These are phyloP conservation scores for Scytalidium sp. DNA, from an alignment of 2,329 filamentous ascomycete genomes.

Conservation along the genomic window DNA sequence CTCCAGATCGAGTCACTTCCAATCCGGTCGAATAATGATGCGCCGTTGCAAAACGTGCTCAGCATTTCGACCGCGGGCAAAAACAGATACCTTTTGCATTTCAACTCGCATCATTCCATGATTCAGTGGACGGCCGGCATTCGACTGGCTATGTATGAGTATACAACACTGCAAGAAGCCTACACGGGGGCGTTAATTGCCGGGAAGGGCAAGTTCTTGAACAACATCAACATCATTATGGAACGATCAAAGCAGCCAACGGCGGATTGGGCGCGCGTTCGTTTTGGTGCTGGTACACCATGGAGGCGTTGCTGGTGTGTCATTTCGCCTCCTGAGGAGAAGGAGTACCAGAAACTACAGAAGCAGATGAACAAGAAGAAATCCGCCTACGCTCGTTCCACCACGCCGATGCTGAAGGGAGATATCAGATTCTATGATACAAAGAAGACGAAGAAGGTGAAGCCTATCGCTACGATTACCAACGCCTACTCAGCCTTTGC, in stretches of 20 bases:
- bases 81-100: slow-evolving; percentile 93
- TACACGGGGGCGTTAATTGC: slow-evolving; percentile 96
- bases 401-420: slow-evolving; percentile 69
- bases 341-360: slow-evolving; percentile 79
- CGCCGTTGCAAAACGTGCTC: slow-evolving; percentile 88
- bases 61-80: slow-evolving; percentile 94
- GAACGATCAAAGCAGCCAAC: slow-evolving; percentile 73
- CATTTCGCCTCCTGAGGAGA: slow-evolving; percentile 88
- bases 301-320: slow-evolving; percentile 98
- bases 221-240: slow-evolving; percentile 88
- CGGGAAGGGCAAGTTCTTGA: slow-evolving; percentile 84
- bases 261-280: slow-evolving; percentile 91
- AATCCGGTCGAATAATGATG: slow-evolving; percentile 71
- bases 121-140: slow-evolving; percentile 97
- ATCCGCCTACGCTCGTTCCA: slow-evolving; percentile 76
- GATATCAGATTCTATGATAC: slow-evolving; percentile 94
- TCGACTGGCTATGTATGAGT: slow-evolving; percentile 89
- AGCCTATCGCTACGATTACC: slow-evolving; percentile 86
- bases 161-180: slow-evolving; percentile 88
- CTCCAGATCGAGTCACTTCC: slow-evolving; percentile 81
- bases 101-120: slow-evolving; percentile 89
- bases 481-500: slow-evolving; percentile 92
- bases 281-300: slow-evolving; percentile 92
- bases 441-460: slow-evolving; percentile 83
- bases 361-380: slow-evolving; percentile 80